Conservation (phyloP, 805 yeast species). For the Candida fluviatilis region DNA sequence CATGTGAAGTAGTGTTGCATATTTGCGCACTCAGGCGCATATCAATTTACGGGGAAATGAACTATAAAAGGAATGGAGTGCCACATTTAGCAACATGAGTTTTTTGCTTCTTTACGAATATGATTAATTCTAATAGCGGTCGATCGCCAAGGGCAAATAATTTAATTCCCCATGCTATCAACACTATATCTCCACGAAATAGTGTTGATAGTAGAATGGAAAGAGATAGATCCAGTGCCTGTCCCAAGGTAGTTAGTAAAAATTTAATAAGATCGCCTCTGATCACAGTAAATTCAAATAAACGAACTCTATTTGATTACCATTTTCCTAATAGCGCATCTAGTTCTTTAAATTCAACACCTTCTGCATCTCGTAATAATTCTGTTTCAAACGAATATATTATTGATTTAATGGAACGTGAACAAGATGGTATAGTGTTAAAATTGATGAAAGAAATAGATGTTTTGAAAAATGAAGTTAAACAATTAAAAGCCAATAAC, state of each 20-base stretch:
- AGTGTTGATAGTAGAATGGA: not conserved
- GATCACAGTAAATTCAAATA: conserved; percentile 1
- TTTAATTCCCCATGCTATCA: not conserved
- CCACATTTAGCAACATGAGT: not conserved
- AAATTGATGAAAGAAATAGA: conserved; percentile 61
- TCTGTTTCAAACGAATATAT: conserved; percentile 40
- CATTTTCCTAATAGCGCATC: conserved; percentile 4
- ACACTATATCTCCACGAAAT: conserved; percentile 1
- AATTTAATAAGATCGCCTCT: not conserved
- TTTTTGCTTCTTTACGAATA: not conserved
- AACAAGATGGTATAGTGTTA: conserved; percentile 72
- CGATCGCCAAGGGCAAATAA: not conserved
- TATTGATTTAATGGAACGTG: conserved; percentile 62
- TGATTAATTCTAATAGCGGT: not conserved
- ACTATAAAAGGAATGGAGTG: not conserved
- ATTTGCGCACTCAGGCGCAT: too few relatives aligned
- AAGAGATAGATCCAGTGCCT: not conserved
- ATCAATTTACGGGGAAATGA: not conserved
- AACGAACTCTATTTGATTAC: conserved; percentile 3
- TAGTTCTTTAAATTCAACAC: conserved; percentile 2
- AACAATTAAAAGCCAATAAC: conserved; percentile 22
- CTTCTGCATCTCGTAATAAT: conserved; percentile 1
- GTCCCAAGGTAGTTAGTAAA: not conserved
- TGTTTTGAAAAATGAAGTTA: conserved; percentile 50
- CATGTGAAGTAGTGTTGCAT: not conserved